A percentile compares a stretch with the other conserved stretches of the same genome.
Evolutionary conservation across 768 basidiomycete genomes (phyloP).

Genomic region (Lentinula guzmanii): DNA sequence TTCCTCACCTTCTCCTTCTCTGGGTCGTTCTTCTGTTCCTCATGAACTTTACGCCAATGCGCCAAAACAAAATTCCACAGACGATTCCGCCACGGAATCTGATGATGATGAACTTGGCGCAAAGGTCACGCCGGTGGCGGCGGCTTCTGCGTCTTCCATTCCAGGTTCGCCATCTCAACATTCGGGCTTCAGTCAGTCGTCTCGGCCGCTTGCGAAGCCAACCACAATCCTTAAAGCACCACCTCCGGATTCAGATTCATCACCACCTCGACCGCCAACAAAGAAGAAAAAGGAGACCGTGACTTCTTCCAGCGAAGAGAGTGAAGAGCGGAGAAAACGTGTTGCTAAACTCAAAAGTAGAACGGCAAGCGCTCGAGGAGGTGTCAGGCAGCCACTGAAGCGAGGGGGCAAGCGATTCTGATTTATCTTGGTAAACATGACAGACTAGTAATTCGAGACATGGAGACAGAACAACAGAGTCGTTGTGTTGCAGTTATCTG

Average conservation of each 20-base stretch:
- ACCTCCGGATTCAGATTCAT: conserved; percentile 44
- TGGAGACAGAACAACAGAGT: not conserved
- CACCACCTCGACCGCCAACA: conserved; percentile 44
- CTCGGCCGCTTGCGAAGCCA: conserved; percentile 11
- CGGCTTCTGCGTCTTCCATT: not conserved
- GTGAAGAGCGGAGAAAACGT: conserved; percentile 43
- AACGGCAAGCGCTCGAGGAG: conserved; percentile 31
- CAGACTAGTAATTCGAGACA: not conserved
- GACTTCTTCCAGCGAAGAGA: conserved; percentile 45
- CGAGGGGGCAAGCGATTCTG: conserved; percentile 73
- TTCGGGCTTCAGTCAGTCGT: conserved; percentile 2
- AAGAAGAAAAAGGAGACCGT: conserved; percentile 34
- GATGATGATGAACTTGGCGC: not conserved
- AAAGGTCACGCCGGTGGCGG: not conserved
- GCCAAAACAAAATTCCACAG: conserved; percentile 14
- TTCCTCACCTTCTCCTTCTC: not conserved
- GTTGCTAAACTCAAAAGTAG: conserved; percentile 36
- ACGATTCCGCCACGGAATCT: conserved; percentile 44
- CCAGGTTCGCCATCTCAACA: conserved; percentile 9
- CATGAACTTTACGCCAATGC: not conserved
- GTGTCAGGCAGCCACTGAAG: conserved; percentile 68
- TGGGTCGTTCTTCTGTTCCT: not conserved
- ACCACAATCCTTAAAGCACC: conserved; percentile 17
- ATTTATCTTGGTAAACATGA: conserved; percentile 8
- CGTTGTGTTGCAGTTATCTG: not conserved